Percentiles rank a stretch among this genome's conserved stretches.
Evolutionary conservation across 768 basidiomycete species (phyloP).

Genomic region (Macrolepiota albuminosa): DNA sequence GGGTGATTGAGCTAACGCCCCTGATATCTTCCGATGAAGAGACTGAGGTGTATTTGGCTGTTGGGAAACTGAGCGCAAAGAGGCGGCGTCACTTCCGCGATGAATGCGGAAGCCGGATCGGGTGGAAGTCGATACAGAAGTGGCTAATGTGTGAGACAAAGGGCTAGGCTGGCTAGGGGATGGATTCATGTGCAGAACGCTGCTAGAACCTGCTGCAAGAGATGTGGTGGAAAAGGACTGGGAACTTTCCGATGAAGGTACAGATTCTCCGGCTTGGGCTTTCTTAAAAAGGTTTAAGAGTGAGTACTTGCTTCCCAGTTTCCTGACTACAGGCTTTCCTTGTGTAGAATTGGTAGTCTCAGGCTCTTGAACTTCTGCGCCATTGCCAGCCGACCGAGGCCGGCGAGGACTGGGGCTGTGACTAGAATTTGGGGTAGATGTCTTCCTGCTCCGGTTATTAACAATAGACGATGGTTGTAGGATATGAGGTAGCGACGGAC

Average conservation of each 20-base stretch:
- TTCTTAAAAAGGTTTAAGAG: slow-evolving; percentile 73
- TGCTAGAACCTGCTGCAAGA: slow-evolving; percentile 16
- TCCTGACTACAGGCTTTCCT: slow-evolving; percentile 34
- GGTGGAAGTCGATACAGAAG: slow-evolving; percentile 14
- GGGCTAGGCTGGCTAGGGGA: slow-evolving; percentile 18
- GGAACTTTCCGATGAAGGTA: slow-evolving; percentile 15
- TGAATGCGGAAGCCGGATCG: slow-evolving; percentile 23
- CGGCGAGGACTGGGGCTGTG: slow-evolving; percentile 35
- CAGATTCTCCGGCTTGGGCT: slow-evolving; percentile 31
- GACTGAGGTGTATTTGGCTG: slow-evolving; percentile 11
- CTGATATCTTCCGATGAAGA: slow-evolving; percentile 20
- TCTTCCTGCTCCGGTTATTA: slow-evolving; percentile 28
- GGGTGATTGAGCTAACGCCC: slow-evolving; percentile 22
- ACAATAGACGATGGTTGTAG: slow-evolving; percentile 27
- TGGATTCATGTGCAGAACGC: slow-evolving; percentile 21
- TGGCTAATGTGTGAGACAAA: slow-evolving; percentile 16
- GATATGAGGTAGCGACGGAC: slow-evolving; percentile 69
- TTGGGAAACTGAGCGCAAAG: slow-evolving; percentile 14
- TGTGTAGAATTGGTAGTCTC: slow-evolving; percentile 19
- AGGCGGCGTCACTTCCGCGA: slow-evolving; percentile 29
- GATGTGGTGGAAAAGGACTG: slow-evolving; percentile 15
- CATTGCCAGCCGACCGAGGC: slow-evolving; percentile 72
- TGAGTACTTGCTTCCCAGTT: slow-evolving; percentile 67
- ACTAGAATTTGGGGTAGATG: slow-evolving; percentile 27
- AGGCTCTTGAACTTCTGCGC: slow-evolving; percentile 40